Evolutionary conservation across 73 alveolate genomes (phyloP).

Genomic region (Paramecium tetraurelia): DNA sequence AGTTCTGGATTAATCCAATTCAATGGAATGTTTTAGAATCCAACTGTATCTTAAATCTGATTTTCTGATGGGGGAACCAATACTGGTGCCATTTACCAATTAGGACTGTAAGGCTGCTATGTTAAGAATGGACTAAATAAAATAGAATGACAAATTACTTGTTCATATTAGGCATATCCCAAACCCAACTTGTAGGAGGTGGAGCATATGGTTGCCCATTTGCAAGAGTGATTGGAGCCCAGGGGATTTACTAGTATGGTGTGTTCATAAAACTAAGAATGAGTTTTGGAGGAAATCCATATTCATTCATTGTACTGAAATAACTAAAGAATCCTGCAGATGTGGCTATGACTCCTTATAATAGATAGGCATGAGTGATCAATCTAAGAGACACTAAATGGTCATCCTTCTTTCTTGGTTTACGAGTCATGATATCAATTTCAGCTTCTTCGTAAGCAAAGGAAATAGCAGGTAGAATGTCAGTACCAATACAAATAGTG

Average conservation of each 20-base stretch:
- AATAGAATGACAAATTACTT: neutral
- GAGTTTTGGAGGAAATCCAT: slow-evolving; percentile 78
- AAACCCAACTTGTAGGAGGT: slow-evolving; percentile 8
- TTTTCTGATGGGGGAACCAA: neutral
- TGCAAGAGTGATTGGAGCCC: neutral
- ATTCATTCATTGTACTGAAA: slow-evolving; percentile 83
- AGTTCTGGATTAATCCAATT: slow-evolving; percentile 16
- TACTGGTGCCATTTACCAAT: slow-evolving; percentile 37
- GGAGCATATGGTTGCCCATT: slow-evolving; percentile 25
- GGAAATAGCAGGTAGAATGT: slow-evolving; percentile 89
- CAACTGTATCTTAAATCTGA: neutral
- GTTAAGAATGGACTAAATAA: slow-evolving; percentile 11
- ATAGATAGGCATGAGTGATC: slow-evolving; percentile 73
- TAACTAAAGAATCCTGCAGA: slow-evolving; percentile 82
- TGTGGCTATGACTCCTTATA: slow-evolving; percentile 75
- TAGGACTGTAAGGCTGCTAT: neutral
- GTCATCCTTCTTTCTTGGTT: slow-evolving; percentile 90
- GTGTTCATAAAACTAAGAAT: slow-evolving; percentile 70
- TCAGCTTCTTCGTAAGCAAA: slow-evolving; percentile 94
- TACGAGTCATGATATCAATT: slow-evolving; percentile 88
- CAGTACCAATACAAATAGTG: slow-evolving; percentile 87
- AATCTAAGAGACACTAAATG: slow-evolving; percentile 79
- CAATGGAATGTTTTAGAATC: neutral
- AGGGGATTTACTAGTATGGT: neutral
- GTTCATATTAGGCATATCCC: slow-evolving; percentile 35